Evolutionary conservation across 73 alveolate genomes (phyloP).

Genomic region (Tetrahymena thermophila): DNA sequence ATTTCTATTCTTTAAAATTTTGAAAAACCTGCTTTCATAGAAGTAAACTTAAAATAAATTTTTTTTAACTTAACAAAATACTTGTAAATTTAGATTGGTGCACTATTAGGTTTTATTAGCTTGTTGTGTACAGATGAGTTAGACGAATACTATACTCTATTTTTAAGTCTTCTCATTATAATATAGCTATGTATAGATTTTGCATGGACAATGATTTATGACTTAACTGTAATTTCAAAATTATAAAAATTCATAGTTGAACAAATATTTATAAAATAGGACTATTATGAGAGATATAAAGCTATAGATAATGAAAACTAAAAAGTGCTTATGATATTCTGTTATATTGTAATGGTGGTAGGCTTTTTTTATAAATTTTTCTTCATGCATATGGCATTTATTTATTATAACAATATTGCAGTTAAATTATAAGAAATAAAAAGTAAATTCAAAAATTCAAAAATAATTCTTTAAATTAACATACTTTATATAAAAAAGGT

Average conservation of each 20-base stretch:
- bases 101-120: neutral
- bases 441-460: neutral
- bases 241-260: neutral
- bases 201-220: neutral
- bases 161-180: neutral
- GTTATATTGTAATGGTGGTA: neutral
- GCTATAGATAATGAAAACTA: neutral
- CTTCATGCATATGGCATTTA: neutral
- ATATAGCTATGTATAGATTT: neutral
- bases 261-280: neutral
- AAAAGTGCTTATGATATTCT: neutral
- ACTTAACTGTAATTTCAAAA: neutral
- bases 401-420: neutral
- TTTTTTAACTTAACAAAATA: too few species aligned
- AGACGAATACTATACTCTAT: neutral
- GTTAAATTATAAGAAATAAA: neutral
- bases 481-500: neutral
- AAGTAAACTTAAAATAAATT: neutral
- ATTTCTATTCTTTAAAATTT: neutral
- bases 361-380: neutral
- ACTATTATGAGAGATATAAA: neutral
- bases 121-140: neutral
- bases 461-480: neutral
- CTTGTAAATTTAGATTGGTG: neutral
- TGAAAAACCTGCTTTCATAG: neutral